These are phyloP conservation scores for Agrocybe pediades DNA, from an alignment of 768 basidiomycete species.

Conservation along the genomic window DNA sequence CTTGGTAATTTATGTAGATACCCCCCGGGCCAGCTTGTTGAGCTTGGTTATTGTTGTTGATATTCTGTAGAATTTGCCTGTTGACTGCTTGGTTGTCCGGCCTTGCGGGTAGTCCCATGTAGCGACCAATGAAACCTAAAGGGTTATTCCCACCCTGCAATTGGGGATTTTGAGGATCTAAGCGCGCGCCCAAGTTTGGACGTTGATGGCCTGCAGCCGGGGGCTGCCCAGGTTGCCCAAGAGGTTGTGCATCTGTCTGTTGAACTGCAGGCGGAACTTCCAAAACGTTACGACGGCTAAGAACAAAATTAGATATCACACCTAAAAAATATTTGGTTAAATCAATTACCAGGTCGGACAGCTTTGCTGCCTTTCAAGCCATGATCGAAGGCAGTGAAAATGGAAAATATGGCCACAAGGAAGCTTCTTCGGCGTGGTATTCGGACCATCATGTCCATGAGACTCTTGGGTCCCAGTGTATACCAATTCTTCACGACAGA, in stretches of 20 bases:
- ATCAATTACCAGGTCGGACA: slow-evolving; percentile 92
- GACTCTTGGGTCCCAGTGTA: slow-evolving; percentile 34
- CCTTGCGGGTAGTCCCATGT: slow-evolving; percentile 56
- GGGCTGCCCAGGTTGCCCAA: too few relatives aligned
- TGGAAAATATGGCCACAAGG: slow-evolving; percentile 98
- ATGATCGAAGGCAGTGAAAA: slow-evolving; percentile 94
- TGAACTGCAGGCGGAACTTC: slow-evolving; percentile 45
- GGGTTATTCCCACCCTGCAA: slow-evolving; percentile 44
- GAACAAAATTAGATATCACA: slow-evolving; percentile 13
- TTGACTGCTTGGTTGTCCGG: slow-evolving; percentile 28
- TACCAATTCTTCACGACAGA: slow-evolving; percentile 95
- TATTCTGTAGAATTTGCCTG: slow-evolving; percentile 18
- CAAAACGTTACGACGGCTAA: slow-evolving; percentile 76
- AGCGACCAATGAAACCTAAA: slow-evolving; percentile 54
- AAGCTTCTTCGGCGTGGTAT: slow-evolving; percentile 94
- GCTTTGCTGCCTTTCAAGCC: slow-evolving; percentile 98
- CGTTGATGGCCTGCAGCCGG: slow-evolving; percentile 34
- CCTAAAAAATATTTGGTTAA: background rate
- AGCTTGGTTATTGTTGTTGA: slow-evolving; percentile 23
- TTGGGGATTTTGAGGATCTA: slow-evolving; percentile 31
- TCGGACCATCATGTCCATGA: slow-evolving; percentile 66
- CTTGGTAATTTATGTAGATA: slow-evolving; percentile 64
- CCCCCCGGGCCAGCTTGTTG: slow-evolving; percentile 41
- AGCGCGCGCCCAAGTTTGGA: slow-evolving; percentile 28
- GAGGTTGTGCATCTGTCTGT: slow-evolving; percentile 26